Evolutionary conservation across 306 rosid species (phyloP).

Genomic region (Quillaja saponaria): DNA sequence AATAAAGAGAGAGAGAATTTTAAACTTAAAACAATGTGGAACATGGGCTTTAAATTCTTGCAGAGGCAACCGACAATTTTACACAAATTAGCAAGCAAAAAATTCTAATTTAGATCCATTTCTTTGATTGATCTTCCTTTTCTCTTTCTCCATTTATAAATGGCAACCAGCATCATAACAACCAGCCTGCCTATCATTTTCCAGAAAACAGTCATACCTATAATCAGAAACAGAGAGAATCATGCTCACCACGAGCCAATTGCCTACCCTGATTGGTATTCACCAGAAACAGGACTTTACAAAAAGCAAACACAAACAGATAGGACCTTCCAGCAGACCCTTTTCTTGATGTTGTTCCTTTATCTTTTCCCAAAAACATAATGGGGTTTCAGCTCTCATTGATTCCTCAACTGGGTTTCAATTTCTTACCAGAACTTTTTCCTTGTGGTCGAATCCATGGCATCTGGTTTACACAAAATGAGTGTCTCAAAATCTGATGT

Average conservation of each 20-base stretch:
- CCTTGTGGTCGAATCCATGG: slow-evolving; percentile 60
- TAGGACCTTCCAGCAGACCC: slow-evolving; percentile 60
- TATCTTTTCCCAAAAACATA: slow-evolving; percentile 56
- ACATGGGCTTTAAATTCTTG: too few relatives aligned
- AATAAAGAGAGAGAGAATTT: too few relatives aligned
- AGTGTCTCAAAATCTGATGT: slow-evolving; percentile 71
- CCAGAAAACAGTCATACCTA: too few relatives aligned
- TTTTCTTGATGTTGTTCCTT: slow-evolving; percentile 70
- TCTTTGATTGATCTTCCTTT: too few relatives aligned
- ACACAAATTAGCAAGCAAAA: too few relatives aligned
- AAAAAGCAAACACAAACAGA: slow-evolving; percentile 44
- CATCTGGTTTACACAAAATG: slow-evolving; percentile 58
- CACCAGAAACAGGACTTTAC: slow-evolving; percentile 65
- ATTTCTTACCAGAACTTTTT: slow-evolving; percentile 58
- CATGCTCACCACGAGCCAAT: neutral
- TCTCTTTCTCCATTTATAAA: too few relatives aligned
- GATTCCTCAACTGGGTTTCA: slow-evolving; percentile 70
- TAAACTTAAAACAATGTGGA: too few relatives aligned
- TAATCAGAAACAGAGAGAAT: too few relatives aligned
- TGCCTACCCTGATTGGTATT: slow-evolving; percentile 54
- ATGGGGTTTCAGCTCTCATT: slow-evolving; percentile 67
- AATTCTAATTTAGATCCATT: too few relatives aligned
- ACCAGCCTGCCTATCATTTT: too few relatives aligned
- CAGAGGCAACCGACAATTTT: too few relatives aligned
- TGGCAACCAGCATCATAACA: too few relatives aligned